Conservation (phyloP, 495 filamentous ascomycete genomes). For the Aspergillus steynii region DNA sequence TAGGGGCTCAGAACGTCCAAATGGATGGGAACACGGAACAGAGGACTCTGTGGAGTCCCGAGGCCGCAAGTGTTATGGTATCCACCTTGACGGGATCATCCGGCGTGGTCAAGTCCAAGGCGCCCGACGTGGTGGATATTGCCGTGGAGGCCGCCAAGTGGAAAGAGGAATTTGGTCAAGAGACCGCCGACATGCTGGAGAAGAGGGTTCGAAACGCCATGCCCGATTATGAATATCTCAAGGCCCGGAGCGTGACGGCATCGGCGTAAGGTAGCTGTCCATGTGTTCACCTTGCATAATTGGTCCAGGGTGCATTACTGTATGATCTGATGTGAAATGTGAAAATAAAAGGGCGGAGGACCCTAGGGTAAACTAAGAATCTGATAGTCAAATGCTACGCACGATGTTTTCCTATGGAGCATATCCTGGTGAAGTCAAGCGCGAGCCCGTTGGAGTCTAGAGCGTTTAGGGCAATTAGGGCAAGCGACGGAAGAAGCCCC, state of each 20-base stretch:
- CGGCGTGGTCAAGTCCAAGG: slow-evolving; percentile 39
- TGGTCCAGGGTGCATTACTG: neutral
- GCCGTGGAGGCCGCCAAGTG: slow-evolving; percentile 43
- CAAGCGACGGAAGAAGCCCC: neutral
- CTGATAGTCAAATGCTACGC: neutral
- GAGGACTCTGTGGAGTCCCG: neutral
- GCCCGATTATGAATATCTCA: slow-evolving; percentile 50
- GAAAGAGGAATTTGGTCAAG: slow-evolving; percentile 48
- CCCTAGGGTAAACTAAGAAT: too few species aligned
- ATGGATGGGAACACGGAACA: slow-evolving; percentile 1
- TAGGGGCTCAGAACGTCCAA: slow-evolving; percentile 15
- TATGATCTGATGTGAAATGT: neutral
- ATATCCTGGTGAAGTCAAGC: neutral
- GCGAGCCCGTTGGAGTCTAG: neutral
- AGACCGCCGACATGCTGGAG: slow-evolving; percentile 33
- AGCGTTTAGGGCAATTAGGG: neutral
- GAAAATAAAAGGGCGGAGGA: neutral
- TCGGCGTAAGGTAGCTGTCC: neutral
- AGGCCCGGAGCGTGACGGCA: slow-evolving; percentile 25
- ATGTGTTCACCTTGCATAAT: neutral
- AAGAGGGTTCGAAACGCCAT: slow-evolving; percentile 39
- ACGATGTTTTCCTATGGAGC: neutral
- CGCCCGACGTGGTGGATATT: slow-evolving; percentile 34
- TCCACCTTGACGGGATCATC: slow-evolving; percentile 33
- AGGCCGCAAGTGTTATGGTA: slow-evolving; percentile 27